These are phyloP conservation scores for Fusarium bulbicola DNA, from an alignment of 2,329 filamentous ascomycete species.

Conservation along the genomic window DNA sequence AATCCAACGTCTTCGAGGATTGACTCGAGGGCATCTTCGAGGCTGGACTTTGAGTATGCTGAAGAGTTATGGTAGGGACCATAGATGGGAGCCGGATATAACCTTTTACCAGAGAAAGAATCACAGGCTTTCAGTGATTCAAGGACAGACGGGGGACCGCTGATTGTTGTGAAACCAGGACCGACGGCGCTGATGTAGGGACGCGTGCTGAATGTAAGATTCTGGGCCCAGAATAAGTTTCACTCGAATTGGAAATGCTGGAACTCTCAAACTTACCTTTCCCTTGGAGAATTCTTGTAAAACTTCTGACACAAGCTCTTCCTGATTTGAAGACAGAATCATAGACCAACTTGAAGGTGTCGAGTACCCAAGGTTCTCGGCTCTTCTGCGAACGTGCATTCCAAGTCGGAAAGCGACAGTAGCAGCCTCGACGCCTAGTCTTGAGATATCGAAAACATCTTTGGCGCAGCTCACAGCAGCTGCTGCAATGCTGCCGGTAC, in stretches of 20 bases:
- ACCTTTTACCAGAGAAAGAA: not conserved
- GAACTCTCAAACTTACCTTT: rapidly evolving
- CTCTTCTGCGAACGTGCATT: not conserved
- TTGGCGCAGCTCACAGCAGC: not conserved
- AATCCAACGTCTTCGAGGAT: not conserved
- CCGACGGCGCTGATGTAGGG: not conserved
- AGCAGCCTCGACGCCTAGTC: not conserved
- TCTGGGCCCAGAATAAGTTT: not conserved
- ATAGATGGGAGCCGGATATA: not conserved
- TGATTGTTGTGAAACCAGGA: not conserved
- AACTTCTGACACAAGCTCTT: not conserved
- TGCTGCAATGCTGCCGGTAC: not conserved
- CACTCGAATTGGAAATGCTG: rapidly evolving
- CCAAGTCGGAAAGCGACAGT: not conserved
- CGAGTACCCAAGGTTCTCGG: not conserved
- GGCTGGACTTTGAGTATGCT: not conserved
- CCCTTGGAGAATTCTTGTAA: not conserved
- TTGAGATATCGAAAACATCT: not conserved
- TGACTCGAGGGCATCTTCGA: not conserved
- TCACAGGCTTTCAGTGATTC: not conserved
- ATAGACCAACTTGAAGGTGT: not conserved
- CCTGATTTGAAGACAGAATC: not conserved
- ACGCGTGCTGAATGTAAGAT: not conserved
- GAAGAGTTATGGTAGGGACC: not conserved
- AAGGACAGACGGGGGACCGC: not conserved